Base-by-base conservation (phyloP, 352 stramenopile genomes). In the Pythium biforme region DNA sequence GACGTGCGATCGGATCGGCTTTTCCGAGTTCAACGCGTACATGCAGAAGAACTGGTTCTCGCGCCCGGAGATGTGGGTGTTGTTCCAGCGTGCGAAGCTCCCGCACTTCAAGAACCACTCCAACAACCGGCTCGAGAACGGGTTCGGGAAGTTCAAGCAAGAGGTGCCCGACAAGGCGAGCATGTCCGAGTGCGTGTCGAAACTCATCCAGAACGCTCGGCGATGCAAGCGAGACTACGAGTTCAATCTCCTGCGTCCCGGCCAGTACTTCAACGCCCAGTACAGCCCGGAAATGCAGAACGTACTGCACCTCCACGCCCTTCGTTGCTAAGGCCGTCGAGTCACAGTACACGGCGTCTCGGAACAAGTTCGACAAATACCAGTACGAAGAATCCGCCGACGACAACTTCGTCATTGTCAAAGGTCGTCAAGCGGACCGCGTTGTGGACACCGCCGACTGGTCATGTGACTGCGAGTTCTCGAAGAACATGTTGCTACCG, bases 71-170 rank as follows among this genome's bases (percentile, higher is more conserved):
- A 57, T 63, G 41, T 80, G 66, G 64, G 62, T 59, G 22, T 53
- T 66, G 47, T 69, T 57, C 25, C 15, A 10, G 0, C 47, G 67
- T 1, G 29, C 55, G 0, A 64, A 70, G 4, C 48, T 75, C 0
- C 55, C 46, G 0, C 63, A 75, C 55, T 69, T 72, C 29, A 66
- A 59, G 14, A 73, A 70, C 11, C 54, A 72, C 52, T 74, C 66
- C 0, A 77, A 77, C 27, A 81, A 76, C 23, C 47, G 47, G 0
- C 43, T 76, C 0, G 68, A 78, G 31, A 73, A 15, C 11, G 75
- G 68, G 22, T 74, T 74, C 25, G 69, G 68, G 0, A 73, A 74
- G 26, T 66, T 72, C 9, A 74, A 77, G 51, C 49, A 64, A 7
- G 39, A n/a, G 0, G 31, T 69, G 0, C 62, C 27, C 0, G 31